A percentile compares a stretch with the other conserved stretches of the same genome.
Evolutionary conservation across 768 basidiomycete genomes (phyloP).

Genomic region (Ramaria sp.): DNA sequence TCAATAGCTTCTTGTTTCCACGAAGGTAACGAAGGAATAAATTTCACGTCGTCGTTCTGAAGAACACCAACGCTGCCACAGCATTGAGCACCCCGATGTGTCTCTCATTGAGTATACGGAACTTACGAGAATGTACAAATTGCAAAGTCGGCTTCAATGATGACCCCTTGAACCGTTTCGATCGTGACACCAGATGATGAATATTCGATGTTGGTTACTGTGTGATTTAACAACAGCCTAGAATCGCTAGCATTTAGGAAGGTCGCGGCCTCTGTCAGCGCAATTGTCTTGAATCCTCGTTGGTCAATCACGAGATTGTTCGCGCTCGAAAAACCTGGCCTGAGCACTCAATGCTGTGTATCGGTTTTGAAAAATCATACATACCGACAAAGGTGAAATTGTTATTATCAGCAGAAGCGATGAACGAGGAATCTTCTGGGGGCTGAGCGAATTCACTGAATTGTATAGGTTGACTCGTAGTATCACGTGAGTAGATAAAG

Average conservation of each 20-base stretch:
- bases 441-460: slow-evolving; percentile 7
- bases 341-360: neutral
- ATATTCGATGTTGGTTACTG: slow-evolving; percentile 2
- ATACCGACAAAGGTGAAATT: slow-evolving; percentile 10
- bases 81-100: neutral
- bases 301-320: slow-evolving; percentile 11
- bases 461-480: neutral
- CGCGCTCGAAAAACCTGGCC: slow-evolving; percentile 8
- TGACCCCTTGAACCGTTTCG: neutral
- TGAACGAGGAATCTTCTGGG: slow-evolving; percentile 8
- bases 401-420: slow-evolving; percentile 9
- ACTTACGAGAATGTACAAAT: slow-evolving; percentile 9
- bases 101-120: neutral
- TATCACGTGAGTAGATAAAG: neutral
- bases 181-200: slow-evolving; percentile 7
- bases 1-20: slow-evolving; percentile 11
- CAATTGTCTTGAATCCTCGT: slow-evolving; percentile 11
- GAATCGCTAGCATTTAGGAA: slow-evolving; percentile 6
- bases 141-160: slow-evolving; percentile 7
- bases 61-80: slow-evolving; percentile 7
- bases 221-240: slow-evolving; percentile 3
- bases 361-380: neutral
- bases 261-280: slow-evolving; percentile 1
- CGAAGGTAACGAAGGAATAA: slow-evolving; percentile 2
- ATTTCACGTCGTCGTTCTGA: slow-evolving; percentile 7